Conservation (phyloP, 192 early-diverging fungal species). For the Coemansia sp. region DNA sequence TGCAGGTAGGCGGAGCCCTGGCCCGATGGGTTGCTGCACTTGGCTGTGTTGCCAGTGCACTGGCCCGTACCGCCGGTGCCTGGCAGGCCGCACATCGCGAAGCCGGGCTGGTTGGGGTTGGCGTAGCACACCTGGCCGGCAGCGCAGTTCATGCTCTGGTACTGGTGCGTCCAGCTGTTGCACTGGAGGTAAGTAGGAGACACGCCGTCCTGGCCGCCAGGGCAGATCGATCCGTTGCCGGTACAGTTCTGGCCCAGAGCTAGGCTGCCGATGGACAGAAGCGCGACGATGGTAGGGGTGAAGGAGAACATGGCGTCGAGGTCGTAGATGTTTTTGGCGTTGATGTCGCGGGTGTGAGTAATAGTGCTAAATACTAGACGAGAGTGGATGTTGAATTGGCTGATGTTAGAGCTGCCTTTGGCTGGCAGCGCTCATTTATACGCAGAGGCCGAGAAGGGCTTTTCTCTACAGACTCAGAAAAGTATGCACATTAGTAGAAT, state of each 20-base stretch:
- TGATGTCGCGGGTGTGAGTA: not conserved
- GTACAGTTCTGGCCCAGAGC: slow-evolving; percentile 22
- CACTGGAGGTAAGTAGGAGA: slow-evolving; percentile 40
- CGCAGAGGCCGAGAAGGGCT: not conserved
- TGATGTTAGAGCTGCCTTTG: not conserved
- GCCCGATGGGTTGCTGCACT: slow-evolving; percentile 10
- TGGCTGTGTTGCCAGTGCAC: slow-evolving; percentile 9
- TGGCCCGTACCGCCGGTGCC: slow-evolving; percentile 27
- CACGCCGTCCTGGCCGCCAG: slow-evolving; percentile 31
- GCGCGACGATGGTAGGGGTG: slow-evolving; percentile 14
- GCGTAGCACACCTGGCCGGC: slow-evolving; percentile 41
- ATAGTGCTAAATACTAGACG: not conserved
- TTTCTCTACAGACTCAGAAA: not conserved
- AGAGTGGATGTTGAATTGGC: not conserved
- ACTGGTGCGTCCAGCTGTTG: slow-evolving; percentile 35
- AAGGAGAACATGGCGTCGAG: slow-evolving; percentile 14
- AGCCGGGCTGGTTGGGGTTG: slow-evolving; percentile 32
- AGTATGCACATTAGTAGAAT: not conserved
- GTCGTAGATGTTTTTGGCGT: not conserved
- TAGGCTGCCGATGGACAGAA: slow-evolving; percentile 20
- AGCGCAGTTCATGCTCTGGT: slow-evolving; percentile 19
- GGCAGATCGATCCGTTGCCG: slow-evolving; percentile 32
- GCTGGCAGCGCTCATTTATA: not conserved
- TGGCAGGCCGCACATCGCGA: slow-evolving; percentile 41
- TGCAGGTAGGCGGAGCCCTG: slow-evolving; percentile 27